phyloP scores from a whole-genome alignment of 2,329 filamentous ascomycete genomes.

The Fusarium buharicum region DNA sequence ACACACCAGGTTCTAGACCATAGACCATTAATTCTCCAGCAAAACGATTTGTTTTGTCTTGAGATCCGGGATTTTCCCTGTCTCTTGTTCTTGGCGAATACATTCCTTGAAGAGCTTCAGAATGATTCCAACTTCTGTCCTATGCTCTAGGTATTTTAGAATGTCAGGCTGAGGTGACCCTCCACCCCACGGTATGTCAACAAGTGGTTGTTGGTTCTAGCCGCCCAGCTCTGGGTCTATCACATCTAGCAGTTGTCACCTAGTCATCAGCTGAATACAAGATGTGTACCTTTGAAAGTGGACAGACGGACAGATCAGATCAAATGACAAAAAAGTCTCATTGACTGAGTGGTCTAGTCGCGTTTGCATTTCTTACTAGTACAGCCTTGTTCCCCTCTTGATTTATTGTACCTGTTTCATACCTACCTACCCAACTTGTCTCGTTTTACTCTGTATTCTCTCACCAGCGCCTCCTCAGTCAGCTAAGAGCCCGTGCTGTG shows the following conservation, averaged over 20 bases:
- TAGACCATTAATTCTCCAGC: constrained; percentile 14
- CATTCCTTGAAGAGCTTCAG: constrained; percentile 10
- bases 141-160: background rate
- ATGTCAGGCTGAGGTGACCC: constrained; percentile 16
- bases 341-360: background rate
- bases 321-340: constrained; percentile 33
- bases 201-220: constrained; percentile 39
- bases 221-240: constrained; percentile 41
- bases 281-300: constrained; percentile 14
- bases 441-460: constrained; percentile 23
- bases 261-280: constrained; percentile 32
- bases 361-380: background rate
- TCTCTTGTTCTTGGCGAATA: constrained; percentile 1
- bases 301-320: constrained; percentile 33
- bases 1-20: constrained; percentile 15
- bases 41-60: constrained; percentile 27
- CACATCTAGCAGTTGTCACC: constrained; percentile 32
- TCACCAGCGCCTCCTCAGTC: constrained; percentile 16
- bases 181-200: constrained; percentile 22
- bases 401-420: constrained; percentile 28
- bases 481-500: constrained; percentile 29
- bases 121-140: background rate
- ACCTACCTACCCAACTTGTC: constrained; percentile 22
- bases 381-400: constrained; percentile 18
- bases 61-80: constrained; percentile 12